Evolutionary conservation across 768 basidiomycete species (phyloP).

Genomic region (Lactarius psammicola): DNA sequence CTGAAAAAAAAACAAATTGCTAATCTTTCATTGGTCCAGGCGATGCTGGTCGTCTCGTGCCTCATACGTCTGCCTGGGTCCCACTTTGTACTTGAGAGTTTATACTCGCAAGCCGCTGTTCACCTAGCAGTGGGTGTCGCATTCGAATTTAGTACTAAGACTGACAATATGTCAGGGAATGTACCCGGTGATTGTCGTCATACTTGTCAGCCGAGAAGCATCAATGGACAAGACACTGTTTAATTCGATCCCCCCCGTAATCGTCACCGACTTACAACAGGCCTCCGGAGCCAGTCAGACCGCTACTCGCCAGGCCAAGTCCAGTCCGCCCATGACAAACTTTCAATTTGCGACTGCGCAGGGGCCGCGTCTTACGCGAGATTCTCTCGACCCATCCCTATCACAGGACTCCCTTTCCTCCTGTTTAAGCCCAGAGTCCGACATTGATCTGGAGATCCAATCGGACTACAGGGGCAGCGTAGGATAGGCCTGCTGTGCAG

Average conservation of each 20-base stretch:
- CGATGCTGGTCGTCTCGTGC: not conserved
- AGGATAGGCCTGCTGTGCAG: too few relatives aligned
- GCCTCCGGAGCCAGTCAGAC: not conserved
- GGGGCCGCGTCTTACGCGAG: not conserved
- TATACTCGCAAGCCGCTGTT: not conserved
- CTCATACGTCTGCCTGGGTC: conserved; percentile 3
- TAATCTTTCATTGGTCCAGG: not conserved
- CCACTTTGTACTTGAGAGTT: not conserved
- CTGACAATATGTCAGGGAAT: not conserved
- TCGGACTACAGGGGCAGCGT: too few relatives aligned
- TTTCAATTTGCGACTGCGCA: not conserved
- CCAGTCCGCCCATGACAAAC: not conserved
- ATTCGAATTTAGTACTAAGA: not conserved
- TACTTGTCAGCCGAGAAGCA: conserved; percentile 1
- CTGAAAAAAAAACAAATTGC: not conserved
- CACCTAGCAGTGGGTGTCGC: not conserved
- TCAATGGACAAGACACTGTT: not conserved
- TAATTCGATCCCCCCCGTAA: not conserved
- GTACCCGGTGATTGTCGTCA: not conserved
- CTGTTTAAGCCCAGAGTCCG: not conserved
- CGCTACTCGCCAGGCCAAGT: not conserved
- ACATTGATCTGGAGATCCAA: not conserved
- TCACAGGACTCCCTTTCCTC: not conserved
- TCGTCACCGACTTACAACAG: not conserved
- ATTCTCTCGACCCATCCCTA: not conserved